Evolutionary conservation across 805 yeast species (phyloP).

Genomic region (Saccharomycopsis sp.): DNA sequence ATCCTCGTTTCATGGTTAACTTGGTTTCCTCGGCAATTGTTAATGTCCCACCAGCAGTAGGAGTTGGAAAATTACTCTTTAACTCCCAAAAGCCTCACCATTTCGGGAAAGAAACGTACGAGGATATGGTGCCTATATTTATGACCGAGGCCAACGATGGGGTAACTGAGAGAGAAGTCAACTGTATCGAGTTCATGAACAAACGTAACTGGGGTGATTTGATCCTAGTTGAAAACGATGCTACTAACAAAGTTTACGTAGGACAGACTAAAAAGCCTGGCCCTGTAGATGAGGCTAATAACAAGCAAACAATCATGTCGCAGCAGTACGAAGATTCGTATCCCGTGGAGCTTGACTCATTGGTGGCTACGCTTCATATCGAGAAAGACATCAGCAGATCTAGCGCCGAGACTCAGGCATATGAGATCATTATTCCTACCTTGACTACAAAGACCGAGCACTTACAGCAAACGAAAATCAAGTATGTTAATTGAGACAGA

Average conservation of each 20-base stretch:
- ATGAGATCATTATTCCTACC: constrained; percentile 67
- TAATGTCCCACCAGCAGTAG: constrained; percentile 87
- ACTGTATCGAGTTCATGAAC: constrained; percentile 44
- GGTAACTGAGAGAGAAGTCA: constrained; percentile 35
- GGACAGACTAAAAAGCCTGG: constrained; percentile 38
- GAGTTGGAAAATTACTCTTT: constrained; percentile 69
- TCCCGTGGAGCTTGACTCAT: constrained; percentile 48
- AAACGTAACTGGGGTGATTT: constrained; percentile 70
- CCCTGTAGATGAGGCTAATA: constrained; percentile 26
- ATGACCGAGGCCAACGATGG: constrained; percentile 49
- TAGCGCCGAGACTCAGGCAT: constrained; percentile 51
- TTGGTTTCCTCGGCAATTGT: constrained; percentile 86
- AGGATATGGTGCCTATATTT: constrained; percentile 76
- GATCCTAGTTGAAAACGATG: constrained; percentile 42
- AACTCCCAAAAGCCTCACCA: constrained; percentile 65
- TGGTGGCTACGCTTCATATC: constrained; percentile 67
- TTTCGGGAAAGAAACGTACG: constrained; percentile 58
- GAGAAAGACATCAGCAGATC: constrained; percentile 51
- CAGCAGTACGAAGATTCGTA: constrained; percentile 36
- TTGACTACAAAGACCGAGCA: constrained; percentile 29
- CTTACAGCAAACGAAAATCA: constrained; percentile 21
- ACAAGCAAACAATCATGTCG: neutral
- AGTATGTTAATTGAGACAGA: constrained; percentile 3
- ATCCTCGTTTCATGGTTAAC: constrained; percentile 73
- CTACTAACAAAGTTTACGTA: constrained; percentile 26